Conservation (phyloP, 441 rosid species). For the Pelargonium myrrhifolium region DNA sequence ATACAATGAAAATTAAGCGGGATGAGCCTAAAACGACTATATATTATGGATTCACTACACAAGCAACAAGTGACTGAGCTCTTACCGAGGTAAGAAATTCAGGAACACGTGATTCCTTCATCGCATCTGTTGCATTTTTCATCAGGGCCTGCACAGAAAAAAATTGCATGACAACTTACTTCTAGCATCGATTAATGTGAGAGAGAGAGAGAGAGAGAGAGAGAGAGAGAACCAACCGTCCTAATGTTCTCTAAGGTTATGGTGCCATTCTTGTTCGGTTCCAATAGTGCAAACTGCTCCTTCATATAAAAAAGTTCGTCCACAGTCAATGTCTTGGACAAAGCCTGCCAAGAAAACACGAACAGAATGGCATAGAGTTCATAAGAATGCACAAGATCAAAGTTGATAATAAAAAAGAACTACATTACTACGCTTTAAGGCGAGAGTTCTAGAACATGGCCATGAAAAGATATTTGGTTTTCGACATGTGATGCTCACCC, state of each 20-base stretch:
- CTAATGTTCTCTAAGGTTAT: conserved; percentile 60
- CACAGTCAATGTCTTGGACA: conserved; percentile 64
- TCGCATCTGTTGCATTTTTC: conserved; percentile 77
- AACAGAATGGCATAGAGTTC: neutral
- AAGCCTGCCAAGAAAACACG: conserved; percentile 46
- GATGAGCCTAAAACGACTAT: conserved; percentile 8
- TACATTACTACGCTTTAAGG: too few relatives aligned
- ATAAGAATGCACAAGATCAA: conserved; percentile 8
- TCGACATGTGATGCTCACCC: conserved; percentile 39
- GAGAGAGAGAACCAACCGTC: conserved; percentile 35
- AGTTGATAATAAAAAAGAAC: neutral
- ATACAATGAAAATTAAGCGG: conserved; percentile 17
- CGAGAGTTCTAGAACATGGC: neutral
- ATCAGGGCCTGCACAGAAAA: conserved; percentile 55
- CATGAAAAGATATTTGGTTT: too few relatives aligned
- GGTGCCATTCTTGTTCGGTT: conserved; percentile 60
- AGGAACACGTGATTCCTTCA: conserved; percentile 73
- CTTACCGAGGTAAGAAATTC: conserved; percentile 67
- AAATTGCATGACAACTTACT: conserved; percentile 17
- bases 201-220: neutral
- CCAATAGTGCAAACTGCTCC: conserved; percentile 65
- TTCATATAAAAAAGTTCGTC: conserved; percentile 58
- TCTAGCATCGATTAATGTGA: conserved; percentile 11
- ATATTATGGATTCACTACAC: conserved; percentile 13
- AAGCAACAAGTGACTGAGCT: conserved; percentile 38